Base-by-base conservation (phyloP, 1,284 basidiomycete genomes). In the Ceratobasidium sp. region DNA sequence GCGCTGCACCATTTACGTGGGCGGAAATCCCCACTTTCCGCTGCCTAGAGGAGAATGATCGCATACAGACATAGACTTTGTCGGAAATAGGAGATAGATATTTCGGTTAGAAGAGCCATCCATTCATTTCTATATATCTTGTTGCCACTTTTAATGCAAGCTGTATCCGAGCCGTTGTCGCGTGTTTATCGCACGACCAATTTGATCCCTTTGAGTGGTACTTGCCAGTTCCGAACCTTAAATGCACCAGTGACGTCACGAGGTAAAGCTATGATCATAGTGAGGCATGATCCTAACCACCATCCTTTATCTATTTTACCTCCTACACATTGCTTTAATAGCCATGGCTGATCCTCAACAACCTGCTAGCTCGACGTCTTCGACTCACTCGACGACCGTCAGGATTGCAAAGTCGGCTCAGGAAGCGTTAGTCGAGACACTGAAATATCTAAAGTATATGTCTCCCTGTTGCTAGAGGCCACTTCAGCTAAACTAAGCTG, bases 321-420 rank as follows among this genome's bases (percentile, higher is more conserved):
- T 40, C 10, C 27, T 58, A 43, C 32, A 43, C 25, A 13, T 29
- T 22, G 15, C 29, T 29, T 32, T 40, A 34, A 32, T 29, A 25
- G 34, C 43, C 10, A 47, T 47, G 42, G 25, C 42, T 12, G 57
- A 60, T 5, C n/a, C 55, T 6, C 40, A 29, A 12, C 57, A 60
- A 47, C 57, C 43, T 12, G 15, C 58, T 15, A 32, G 17, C 29
- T 20, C 56, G 7, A 20, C 45, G n/a, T 32, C 25, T 6, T 47
- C 45, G 17, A 49, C 45, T 10, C 43, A 31, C 47, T 62, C 58
- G 13, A 50, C 27, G 15, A 40, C 43, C 12, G 43, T 62, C 22
- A 40, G 34, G n/a, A 62, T 62, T 22, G 47, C 60, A 4, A 64
- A 53, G 32, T 49, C 60, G 1, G 60, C 60, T 15, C 60, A 64